phyloP scores from a whole-genome alignment of 2,329 filamentous ascomycete species.

The Nemania diffusa region DNA sequence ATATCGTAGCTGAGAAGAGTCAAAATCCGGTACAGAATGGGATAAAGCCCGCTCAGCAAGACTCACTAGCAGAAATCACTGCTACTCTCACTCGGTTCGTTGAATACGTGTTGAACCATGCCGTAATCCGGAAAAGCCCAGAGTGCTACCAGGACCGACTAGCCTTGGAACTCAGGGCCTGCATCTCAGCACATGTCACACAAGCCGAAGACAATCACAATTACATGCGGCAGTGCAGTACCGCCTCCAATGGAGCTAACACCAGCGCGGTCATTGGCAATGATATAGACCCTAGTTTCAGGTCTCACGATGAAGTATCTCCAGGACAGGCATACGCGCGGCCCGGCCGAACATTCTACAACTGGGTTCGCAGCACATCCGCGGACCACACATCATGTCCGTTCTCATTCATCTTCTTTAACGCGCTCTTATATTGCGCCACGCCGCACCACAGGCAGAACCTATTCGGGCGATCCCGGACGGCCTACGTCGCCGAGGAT shows the following conservation, averaged over 20 bases:
- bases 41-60: no score
- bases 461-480: background rate
- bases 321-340: no score
- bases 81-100: background rate
- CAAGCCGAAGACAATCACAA: conserved; percentile 30
- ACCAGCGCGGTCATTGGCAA: background rate
- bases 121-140: background rate
- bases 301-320: background rate
- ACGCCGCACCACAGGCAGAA: background rate
- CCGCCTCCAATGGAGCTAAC: background rate
- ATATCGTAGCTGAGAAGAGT: no score
- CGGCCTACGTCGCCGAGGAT: conserved; percentile 18
- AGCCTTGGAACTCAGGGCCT: conserved; percentile 20
- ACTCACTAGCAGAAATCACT: background rate
- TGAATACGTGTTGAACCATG: conserved; percentile 5
- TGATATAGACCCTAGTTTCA: no score
- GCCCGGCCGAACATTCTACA: conserved; percentile 16
- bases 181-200: conserved; percentile 27
- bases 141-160: background rate
- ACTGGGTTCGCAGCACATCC: conserved; percentile 29
- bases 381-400: conserved; percentile 32
- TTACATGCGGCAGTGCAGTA: background rate
- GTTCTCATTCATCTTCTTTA: conserved; percentile 30
- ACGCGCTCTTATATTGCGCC: background rate
- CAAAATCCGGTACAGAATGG: background rate